Percentiles rank a stretch among this genome's conserved stretches.
These are phyloP conservation scores for Luzula sylvatica DNA, from an alignment of 176 grass and related monocot species.

Conservation along the genomic window DNA sequence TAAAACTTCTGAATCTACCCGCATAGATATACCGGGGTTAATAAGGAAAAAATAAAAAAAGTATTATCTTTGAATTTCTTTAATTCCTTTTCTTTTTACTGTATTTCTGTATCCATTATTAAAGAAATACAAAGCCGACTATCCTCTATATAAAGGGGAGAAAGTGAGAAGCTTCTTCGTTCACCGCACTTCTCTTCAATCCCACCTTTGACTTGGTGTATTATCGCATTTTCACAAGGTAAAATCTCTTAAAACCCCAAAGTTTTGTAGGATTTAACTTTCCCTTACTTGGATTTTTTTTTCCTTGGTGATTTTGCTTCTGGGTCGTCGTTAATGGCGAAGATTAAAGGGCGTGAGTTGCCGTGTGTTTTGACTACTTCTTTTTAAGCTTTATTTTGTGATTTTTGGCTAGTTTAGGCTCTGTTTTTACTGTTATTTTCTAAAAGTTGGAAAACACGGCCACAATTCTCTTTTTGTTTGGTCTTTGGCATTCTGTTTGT, in stretches of 20 bases:
- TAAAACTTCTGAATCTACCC: not conserved
- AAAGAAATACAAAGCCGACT: not conserved
- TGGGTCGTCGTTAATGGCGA: constrained; percentile 8
- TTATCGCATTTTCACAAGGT: not conserved
- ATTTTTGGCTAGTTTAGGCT: not conserved
- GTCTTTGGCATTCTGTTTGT: too few species aligned
- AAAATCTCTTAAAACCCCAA: not conserved
- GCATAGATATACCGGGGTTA: not conserved
- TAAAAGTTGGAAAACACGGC: too few species aligned
- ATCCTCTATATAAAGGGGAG: constrained; percentile 14
- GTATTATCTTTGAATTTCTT: not conserved
- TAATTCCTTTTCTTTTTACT: not conserved
- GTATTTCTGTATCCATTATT: not conserved
- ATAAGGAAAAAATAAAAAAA: not conserved
- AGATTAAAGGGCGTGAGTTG: not conserved
- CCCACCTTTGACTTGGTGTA: constrained; percentile 1
- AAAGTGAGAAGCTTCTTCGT: constrained; percentile 12
- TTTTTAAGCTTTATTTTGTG: not conserved
- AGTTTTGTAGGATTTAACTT: not conserved
- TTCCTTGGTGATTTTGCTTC: not conserved
- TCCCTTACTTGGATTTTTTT: not conserved
- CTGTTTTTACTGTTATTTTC: too few species aligned
- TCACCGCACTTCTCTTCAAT: not conserved
- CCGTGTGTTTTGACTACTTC: not conserved
- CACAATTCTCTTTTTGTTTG: too few species aligned